Percentiles rank a stretch among this genome's conserved stretches.
Conservation (phyloP, 352 stramenopile genomes). For the Lagenidium sp. region DNA sequence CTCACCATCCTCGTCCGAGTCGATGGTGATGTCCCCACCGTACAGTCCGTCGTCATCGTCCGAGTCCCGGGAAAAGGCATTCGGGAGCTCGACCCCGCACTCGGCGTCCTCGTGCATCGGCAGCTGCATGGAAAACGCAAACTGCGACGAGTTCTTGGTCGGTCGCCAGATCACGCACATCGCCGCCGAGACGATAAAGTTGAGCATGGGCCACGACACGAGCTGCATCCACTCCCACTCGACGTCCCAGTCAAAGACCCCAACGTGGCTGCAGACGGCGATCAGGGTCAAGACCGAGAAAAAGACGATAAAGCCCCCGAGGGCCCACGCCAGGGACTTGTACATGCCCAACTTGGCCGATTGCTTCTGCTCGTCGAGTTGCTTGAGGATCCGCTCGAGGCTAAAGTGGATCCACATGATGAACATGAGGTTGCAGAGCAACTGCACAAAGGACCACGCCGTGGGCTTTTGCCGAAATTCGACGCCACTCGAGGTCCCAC, state of each 20-base stretch:
- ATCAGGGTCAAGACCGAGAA: slow-evolving; percentile 83
- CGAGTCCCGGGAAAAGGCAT: slow-evolving; percentile 39
- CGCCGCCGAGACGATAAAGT: slow-evolving; percentile 84
- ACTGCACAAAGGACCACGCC: slow-evolving; percentile 78
- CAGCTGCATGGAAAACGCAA: slow-evolving; percentile 81
- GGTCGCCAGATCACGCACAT: slow-evolving; percentile 89
- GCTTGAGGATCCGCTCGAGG: slow-evolving; percentile 76
- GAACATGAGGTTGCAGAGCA: slow-evolving; percentile 83
- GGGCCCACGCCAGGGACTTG: slow-evolving; percentile 63
- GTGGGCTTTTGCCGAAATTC: slow-evolving; percentile 73
- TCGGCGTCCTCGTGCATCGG: slow-evolving; percentile 47
- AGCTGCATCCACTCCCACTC: slow-evolving; percentile 90
- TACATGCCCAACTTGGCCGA: slow-evolving; percentile 89
- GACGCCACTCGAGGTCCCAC: slow-evolving; percentile 65
- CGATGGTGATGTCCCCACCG: slow-evolving; percentile 29
- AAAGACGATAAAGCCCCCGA: slow-evolving; percentile 82
- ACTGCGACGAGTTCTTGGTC: slow-evolving; percentile 77
- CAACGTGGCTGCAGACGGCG: slow-evolving; percentile 68
- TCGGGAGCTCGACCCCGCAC: slow-evolving; percentile 48
- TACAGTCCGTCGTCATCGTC: slow-evolving; percentile 42
- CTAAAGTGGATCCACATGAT: slow-evolving; percentile 89
- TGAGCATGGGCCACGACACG: slow-evolving; percentile 87
- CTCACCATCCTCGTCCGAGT: slow-evolving; percentile 58
- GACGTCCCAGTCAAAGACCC: slow-evolving; percentile 86
- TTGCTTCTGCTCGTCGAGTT: slow-evolving; percentile 80